A percentile compares a stretch with the other conserved stretches of the same genome.
Conservation (phyloP, 2,329 filamentous ascomycete species). For the Pleoardoris graminearum region DNA sequence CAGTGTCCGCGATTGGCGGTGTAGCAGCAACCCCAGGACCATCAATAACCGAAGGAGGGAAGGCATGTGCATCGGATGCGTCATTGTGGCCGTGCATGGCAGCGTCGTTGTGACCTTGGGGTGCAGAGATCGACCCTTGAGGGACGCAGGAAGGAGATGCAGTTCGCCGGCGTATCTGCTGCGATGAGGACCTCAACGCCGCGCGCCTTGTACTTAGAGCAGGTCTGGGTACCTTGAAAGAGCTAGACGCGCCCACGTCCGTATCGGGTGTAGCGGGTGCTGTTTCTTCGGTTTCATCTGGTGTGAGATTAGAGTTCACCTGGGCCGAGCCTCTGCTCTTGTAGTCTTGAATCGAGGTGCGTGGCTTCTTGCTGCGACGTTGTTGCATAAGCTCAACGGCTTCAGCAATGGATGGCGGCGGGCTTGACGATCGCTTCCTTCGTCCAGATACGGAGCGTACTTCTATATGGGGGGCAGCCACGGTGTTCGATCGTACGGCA, state of each 20-base stretch:
- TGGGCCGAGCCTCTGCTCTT: slow-evolving; percentile 22
- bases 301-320: slow-evolving; percentile 28
- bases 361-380: slow-evolving; percentile 56
- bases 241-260: slow-evolving; percentile 31
- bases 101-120: slow-evolving; percentile 23
- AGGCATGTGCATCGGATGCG: slow-evolving; percentile 24
- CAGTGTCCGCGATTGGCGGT: slow-evolving; percentile 74
- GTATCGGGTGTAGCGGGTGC: slow-evolving; percentile 46
- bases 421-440: slow-evolving; percentile 54
- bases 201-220: slow-evolving; percentile 22
- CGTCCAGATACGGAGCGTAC: slow-evolving; percentile 35
- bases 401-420: slow-evolving; percentile 59
- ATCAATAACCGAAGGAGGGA: slow-evolving; percentile 34
- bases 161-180: slow-evolving; percentile 19
- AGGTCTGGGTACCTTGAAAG: slow-evolving; percentile 27
- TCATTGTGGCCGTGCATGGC: slow-evolving; percentile 18
- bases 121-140: slow-evolving; percentile 29
- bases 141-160: slow-evolving; percentile 27
- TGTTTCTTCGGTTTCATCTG: slow-evolving; percentile 40
- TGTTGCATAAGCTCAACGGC: slow-evolving; percentile 56
- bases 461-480: slow-evolving; percentile 22
- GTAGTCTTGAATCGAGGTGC: slow-evolving; percentile 33
- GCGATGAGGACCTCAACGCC: slow-evolving; percentile 24
- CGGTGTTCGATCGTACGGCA: slow-evolving; percentile 32
- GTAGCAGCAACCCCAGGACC: slow-evolving; percentile 66